A percentile compares a stretch with the other conserved stretches of the same genome.
Evolutionary conservation across 2,329 filamentous ascomycete species (phyloP).

Genomic region (Diaporthe aspalathi): DNA sequence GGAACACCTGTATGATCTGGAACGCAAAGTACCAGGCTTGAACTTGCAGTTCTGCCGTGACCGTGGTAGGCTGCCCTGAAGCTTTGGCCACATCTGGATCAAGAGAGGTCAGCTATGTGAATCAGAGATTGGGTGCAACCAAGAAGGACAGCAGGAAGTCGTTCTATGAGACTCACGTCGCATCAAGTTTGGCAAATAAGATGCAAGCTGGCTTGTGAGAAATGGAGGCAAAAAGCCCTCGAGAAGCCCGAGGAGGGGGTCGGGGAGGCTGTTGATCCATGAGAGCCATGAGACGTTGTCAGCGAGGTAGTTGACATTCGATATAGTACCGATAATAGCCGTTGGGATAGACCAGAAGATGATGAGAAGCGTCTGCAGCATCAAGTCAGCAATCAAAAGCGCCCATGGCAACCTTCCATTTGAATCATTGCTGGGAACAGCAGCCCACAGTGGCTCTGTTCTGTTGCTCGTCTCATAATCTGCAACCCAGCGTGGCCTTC

Average conservation of each 20-base stretch:
- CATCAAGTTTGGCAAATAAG: slow-evolving; percentile 76
- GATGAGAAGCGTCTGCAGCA: slow-evolving; percentile 51
- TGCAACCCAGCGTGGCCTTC: too few species aligned
- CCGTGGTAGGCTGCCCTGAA: slow-evolving; percentile 76
- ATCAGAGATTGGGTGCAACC: slow-evolving; percentile 36
- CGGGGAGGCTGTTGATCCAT: slow-evolving; percentile 83
- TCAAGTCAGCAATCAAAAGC: too few species aligned
- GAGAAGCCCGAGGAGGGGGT: slow-evolving; percentile 84
- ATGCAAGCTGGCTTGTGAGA: slow-evolving; percentile 38
- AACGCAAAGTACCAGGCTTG: slow-evolving; percentile 86
- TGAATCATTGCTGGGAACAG: too few species aligned
- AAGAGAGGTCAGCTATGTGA: slow-evolving; percentile 11
- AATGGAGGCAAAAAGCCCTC: slow-evolving; percentile 83
- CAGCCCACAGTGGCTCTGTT: too few species aligned
- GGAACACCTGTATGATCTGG: slow-evolving; percentile 85
- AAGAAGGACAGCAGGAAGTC: background rate
- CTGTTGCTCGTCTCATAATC: too few species aligned
- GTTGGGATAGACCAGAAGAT: slow-evolving; percentile 87
- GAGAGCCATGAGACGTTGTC: slow-evolving; percentile 73
- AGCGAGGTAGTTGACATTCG: slow-evolving; percentile 80
- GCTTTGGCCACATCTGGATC: slow-evolving; percentile 72
- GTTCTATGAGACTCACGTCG: slow-evolving; percentile 65
- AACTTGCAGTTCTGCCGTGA: slow-evolving; percentile 79
- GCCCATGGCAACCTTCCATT: too few species aligned
- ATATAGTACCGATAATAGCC: slow-evolving; percentile 84